Evolutionary conservation across 768 basidiomycete genomes (phyloP), one percentile per base, ranked within the genome.

Genomic region (Phaeotremella skinneri): DNA sequence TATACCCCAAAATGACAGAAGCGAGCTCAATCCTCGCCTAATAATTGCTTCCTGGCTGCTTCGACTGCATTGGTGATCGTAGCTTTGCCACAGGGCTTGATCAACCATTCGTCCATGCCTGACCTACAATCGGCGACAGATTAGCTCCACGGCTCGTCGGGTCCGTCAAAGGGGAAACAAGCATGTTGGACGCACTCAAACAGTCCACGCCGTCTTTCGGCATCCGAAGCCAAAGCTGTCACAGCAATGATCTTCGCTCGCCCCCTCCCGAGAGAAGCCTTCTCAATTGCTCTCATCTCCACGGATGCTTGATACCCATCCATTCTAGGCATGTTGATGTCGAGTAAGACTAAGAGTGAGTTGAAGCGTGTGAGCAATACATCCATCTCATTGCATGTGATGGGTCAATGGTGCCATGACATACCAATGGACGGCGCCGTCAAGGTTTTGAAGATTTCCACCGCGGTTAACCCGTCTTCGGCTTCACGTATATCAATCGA

Each of bases 241-340:
- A 73, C 69, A 6, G 72, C 74, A 37, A 75, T 70, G 49, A 75
- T 69, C 50, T 69, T 56, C 5, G 69, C 54, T 21, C 32, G 43
- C 6, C 26, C 23, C n/a, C 63, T 52, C 3, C n/a, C 11, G 27
- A 52, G 13, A 1, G 43, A 9, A 2, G 39, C 43, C 49, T 62
- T 63, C 41, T 75, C 74, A 16, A 75, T 66, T 16, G 48, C 54
- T 2, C 74, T 32, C 67, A 75, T 69, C 31, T 72, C 68, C 17
- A 49, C 34, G 53, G 63, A 63, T 2, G 74, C 67, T 55, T 65
- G 56, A 58, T 63, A 75, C 1, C 74, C 74, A 49, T 75, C 70
- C 63, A 69, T 68, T 31, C 54, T 61, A 11, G 74, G 74, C 69
- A 75, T 75, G 49, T 75, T 75, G 54, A 75, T 73, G 48, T 75